These are phyloP conservation scores for Lentinula aciculospora DNA, from an alignment of 768 basidiomycete genomes.

Conservation along the genomic window DNA sequence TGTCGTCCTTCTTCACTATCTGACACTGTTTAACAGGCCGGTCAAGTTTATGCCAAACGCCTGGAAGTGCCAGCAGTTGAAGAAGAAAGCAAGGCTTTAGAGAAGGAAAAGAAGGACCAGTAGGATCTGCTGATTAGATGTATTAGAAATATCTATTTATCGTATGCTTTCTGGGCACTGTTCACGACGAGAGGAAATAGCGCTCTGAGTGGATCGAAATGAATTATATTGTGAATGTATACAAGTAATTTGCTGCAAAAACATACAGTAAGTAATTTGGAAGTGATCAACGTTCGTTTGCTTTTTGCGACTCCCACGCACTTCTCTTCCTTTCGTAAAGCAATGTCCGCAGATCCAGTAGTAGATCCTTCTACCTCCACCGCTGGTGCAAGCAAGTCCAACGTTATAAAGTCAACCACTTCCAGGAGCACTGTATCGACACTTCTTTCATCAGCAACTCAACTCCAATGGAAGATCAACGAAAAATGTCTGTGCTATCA, in stretches of 20 bases:
- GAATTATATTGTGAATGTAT: too few relatives aligned
- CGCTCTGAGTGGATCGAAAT: too few relatives aligned
- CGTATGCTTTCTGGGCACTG: too few relatives aligned
- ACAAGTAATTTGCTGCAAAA: too few relatives aligned
- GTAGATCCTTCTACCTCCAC: background rate
- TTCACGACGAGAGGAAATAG: too few relatives aligned
- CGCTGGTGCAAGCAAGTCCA: background rate
- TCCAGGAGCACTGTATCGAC: background rate
- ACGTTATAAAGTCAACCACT: background rate
- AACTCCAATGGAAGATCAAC: conserved; percentile 5
- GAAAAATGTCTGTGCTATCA: conserved; percentile 93
- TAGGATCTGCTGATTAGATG: background rate
- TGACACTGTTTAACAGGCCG: conserved; percentile 44
- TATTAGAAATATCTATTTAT: too few relatives aligned
- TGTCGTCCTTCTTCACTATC: conserved; percentile 8
- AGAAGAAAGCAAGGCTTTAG: background rate
- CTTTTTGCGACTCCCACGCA: background rate
- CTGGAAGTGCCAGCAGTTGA: conserved; percentile 14
- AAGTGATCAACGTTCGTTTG: too few relatives aligned
- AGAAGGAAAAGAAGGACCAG: conserved; percentile 2
- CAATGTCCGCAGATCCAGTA: background rate
- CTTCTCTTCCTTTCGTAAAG: background rate
- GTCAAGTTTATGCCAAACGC: conserved; percentile 72
- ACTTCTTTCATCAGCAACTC: background rate
- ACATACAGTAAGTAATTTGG: too few relatives aligned